Percentiles rank a stretch among this genome's conserved stretches.
Conservation (phyloP, 345 rosid species). For the Moricandia moricandioides region DNA sequence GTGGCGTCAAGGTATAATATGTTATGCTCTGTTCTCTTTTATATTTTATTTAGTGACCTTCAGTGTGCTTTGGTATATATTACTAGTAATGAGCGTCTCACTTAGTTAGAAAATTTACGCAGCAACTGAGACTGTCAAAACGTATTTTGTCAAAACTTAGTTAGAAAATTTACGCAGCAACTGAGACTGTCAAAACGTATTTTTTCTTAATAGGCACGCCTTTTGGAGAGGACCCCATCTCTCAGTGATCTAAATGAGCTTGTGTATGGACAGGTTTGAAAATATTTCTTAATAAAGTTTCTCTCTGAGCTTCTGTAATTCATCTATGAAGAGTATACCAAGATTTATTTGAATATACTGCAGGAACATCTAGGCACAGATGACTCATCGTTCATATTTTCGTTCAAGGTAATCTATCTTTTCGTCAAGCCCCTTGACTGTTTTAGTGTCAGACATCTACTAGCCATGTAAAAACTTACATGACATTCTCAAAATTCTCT, state of each 20-base stretch:
- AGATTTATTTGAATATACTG: conserved; percentile 4
- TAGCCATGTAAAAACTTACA: conserved; percentile 1
- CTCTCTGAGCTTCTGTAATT: conserved; percentile 9
- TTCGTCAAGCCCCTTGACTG: neutral
- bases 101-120: neutral
- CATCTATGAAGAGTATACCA: neutral
- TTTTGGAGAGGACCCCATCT: conserved; percentile 89
- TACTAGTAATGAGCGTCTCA: conserved; percentile 6
- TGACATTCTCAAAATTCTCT: conserved; percentile 5
- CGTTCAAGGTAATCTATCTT: conserved; percentile 63
- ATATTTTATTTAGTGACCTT: neutral
- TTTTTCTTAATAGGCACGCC: conserved; percentile 54
- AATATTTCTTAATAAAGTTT: conserved; percentile 3
- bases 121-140: conserved; percentile 11
- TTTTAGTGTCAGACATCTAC: conserved; percentile 17
- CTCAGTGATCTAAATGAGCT: conserved; percentile 91
- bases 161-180: neutral
- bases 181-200: conserved; percentile 4
- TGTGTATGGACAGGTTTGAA: conserved; percentile 86
- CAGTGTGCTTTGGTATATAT: neutral
- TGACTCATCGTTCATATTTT: conserved; percentile 79
- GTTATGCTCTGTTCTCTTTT: neutral
- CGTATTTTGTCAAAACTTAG: conserved; percentile 1
- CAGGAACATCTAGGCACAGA: conserved; percentile 95
- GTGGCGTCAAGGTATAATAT: conserved; percentile 77